Base-by-base conservation (phyloP, 371 early-diverging fungal genomes). In the Basidiobolus heterosporus region DNA sequence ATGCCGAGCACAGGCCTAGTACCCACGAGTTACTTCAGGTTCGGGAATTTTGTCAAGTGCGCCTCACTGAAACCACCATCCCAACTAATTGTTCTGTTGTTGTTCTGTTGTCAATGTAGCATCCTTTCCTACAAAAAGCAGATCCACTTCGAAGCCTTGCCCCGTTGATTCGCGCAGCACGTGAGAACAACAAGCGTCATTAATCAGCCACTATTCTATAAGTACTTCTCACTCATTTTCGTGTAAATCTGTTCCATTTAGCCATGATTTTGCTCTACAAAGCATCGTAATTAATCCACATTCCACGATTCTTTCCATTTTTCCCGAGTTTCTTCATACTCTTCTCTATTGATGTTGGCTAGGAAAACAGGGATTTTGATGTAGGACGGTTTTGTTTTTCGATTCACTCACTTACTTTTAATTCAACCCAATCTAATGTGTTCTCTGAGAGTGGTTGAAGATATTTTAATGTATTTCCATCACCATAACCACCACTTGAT, bases 101-200 rank as follows among this genome's bases (percentile, higher is more conserved):
- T 6, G 11, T 36, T 40, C 16, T 30, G 1, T 41, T 40, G 18
- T 13, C 13, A 19, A 20, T 61, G 48, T 59, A 73, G 56, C 97
- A 96, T 62, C 88, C 88, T 11, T 96, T 93, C 65, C 57, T 96
- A 51, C 64, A 67, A 49, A 75, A 76, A 53, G 88, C 94, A 4
- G 93, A 84, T 30, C 88, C 90, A 23, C 72, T 90, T 39, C 64
- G 73, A 30, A 78, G 82, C n/a, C 69, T 95, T 19, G 74, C 83
- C 2, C 94, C 94, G 15, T 60, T 93, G 37, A 93, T 95, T 55
- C 67, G 72, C 38, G 85, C 88, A 9, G 90, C 91, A 8, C 71
- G 82, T 37, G 86, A 90, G 47, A 61, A 55, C 21, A 24, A 20
- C 23, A 30, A 30, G 30, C 39, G 39, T 17, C 39, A 38, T 38